A percentile compares a stretch with the other conserved stretches of the same genome.
Conservation (phyloP, 2,329 filamentous ascomycete genomes). For the Cladosporium sp. region DNA sequence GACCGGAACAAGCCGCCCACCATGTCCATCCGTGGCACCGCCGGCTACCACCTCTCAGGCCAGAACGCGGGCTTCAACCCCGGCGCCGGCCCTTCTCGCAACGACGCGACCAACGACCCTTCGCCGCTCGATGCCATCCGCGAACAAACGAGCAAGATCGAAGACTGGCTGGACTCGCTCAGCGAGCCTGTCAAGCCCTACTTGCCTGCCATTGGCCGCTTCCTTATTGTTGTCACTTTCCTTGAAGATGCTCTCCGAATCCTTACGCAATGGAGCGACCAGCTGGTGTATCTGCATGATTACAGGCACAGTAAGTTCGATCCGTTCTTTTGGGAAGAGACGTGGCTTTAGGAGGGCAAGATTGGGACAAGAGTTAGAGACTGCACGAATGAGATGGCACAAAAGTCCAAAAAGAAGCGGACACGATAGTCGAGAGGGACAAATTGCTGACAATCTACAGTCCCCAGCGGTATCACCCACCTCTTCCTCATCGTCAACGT, state of each 20-base stretch:
- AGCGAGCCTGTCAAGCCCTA: slow-evolving; percentile 96
- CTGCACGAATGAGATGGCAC: background rate
- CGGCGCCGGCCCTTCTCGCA: slow-evolving; percentile 46
- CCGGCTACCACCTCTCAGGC: slow-evolving; percentile 75
- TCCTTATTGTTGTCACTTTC: slow-evolving; percentile 97
- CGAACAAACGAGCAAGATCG: slow-evolving; percentile 96
- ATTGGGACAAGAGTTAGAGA: background rate
- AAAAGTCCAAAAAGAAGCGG: background rate
- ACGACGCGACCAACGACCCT: slow-evolving; percentile 62
- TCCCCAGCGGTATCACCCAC: slow-evolving; percentile 84
- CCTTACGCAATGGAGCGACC: slow-evolving; percentile 94
- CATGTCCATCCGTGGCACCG: slow-evolving; percentile 60
- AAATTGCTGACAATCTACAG: slow-evolving; percentile 44
- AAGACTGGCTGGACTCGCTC: slow-evolving; percentile 82
- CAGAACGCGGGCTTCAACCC: slow-evolving; percentile 50
- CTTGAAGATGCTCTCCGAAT: slow-evolving; percentile 94
- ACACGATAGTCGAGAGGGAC: background rate
- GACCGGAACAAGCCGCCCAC: slow-evolving; percentile 16
- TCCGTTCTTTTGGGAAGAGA: background rate
- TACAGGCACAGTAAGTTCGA: slow-evolving; percentile 79
- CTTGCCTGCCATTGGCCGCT: slow-evolving; percentile 90
- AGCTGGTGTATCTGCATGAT: slow-evolving; percentile 86
- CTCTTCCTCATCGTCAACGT: slow-evolving; percentile 90
- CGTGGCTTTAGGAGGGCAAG: background rate
- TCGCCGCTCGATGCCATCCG: slow-evolving; percentile 84